Evolutionary conservation across 2,329 filamentous ascomycete species (phyloP).

Genomic region (Penicillium glabrum): DNA sequence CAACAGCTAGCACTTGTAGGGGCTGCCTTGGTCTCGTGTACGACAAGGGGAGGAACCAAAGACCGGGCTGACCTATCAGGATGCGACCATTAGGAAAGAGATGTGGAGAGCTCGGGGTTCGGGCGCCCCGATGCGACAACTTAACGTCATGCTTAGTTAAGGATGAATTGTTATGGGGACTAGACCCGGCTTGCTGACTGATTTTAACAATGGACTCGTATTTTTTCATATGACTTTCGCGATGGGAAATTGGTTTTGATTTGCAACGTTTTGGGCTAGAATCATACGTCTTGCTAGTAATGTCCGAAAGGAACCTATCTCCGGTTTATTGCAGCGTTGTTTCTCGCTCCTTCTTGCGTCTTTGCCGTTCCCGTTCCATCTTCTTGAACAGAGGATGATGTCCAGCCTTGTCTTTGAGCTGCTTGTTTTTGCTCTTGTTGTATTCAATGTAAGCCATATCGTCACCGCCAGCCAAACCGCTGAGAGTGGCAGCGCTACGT

Average conservation of each 20-base stretch:
- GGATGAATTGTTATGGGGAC: neutral
- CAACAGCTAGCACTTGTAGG: neutral
- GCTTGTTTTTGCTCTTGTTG: conserved; percentile 70
- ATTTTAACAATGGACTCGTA: neutral
- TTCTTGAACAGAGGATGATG: conserved; percentile 67
- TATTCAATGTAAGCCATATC: conserved; percentile 96
- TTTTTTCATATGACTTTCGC: neutral
- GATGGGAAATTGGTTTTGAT: neutral
- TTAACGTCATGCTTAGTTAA: conserved; percentile 16
- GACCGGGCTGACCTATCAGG: conserved; percentile 14
- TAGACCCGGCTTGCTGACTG: conserved; percentile 12
- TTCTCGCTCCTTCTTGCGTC: conserved; percentile 51
- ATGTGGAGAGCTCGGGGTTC: conserved; percentile 13
- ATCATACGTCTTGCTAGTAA: neutral
- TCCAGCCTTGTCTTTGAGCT: conserved; percentile 62
- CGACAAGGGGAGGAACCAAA: neutral
- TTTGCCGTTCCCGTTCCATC: conserved; percentile 61
- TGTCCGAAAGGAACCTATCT: neutral
- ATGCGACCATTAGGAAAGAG: neutral
- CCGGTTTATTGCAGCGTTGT: neutral
- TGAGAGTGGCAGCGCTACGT: conserved; percentile 80
- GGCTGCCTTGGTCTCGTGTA: neutral
- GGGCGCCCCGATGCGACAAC: conserved; percentile 6
- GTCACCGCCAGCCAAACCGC: conserved; percentile 84
- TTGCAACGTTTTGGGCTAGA: neutral